These are phyloP conservation scores for Talaromyces islandicus DNA, from an alignment of 2,329 filamentous ascomycete species.

Conservation along the genomic window DNA sequence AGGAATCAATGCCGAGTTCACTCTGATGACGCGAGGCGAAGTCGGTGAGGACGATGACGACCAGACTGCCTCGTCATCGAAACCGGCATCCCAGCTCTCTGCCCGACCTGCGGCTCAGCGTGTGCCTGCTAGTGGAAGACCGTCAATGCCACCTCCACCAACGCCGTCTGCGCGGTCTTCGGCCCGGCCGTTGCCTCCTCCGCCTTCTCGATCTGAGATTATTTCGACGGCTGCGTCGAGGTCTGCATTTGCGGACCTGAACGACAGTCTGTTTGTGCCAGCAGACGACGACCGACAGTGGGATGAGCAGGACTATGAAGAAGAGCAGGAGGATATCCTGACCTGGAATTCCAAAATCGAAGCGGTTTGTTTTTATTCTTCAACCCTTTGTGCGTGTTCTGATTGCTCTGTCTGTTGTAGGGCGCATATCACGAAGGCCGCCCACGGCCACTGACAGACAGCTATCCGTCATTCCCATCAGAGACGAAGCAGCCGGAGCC, in stretches of 20 bases:
- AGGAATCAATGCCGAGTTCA: slow-evolving; percentile 46
- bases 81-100: slow-evolving; percentile 34
- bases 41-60: slow-evolving; percentile 29
- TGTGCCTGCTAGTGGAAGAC: slow-evolving; percentile 12
- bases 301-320: slow-evolving; percentile 50
- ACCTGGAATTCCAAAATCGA: slow-evolving; percentile 57
- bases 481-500: slow-evolving; percentile 12
- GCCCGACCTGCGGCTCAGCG: slow-evolving; percentile 32
- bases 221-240: slow-evolving; percentile 19
- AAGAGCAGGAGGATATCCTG: slow-evolving; percentile 54
- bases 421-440: slow-evolving; percentile 11
- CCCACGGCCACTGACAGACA: slow-evolving; percentile 5
- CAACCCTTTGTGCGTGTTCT: background rate
- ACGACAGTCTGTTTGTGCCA: slow-evolving; percentile 58
- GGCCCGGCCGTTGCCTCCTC: slow-evolving; percentile 21
- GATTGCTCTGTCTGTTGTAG: slow-evolving; percentile 1
- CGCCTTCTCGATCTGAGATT: slow-evolving; percentile 15
- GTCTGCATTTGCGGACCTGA: slow-evolving; percentile 40
- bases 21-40: slow-evolving; percentile 58
- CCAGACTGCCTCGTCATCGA: slow-evolving; percentile 30
- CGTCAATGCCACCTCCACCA: slow-evolving; percentile 19
- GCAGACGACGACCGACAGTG: slow-evolving; percentile 55
- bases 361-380: slow-evolving; percentile 28
- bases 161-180: slow-evolving; percentile 27
- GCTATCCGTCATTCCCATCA: slow-evolving; percentile 3